These are phyloP conservation scores for Lophiotrema nucula DNA, from an alignment of 495 filamentous ascomycete species.

Conservation along the genomic window DNA sequence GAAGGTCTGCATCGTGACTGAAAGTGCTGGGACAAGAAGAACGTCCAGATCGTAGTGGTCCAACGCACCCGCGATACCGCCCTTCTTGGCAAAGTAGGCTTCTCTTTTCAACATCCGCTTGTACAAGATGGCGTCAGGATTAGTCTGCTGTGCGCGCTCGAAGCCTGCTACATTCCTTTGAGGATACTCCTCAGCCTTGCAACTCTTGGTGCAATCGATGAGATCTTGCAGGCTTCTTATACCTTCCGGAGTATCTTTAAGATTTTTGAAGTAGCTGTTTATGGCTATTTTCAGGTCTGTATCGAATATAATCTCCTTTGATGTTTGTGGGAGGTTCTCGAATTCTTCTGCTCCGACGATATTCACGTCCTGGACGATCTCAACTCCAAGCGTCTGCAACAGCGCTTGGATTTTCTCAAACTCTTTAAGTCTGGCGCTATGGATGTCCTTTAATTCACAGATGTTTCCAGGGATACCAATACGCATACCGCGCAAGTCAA, in stretches of 20 bases:
- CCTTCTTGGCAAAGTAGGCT: neutral
- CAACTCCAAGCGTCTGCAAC: slow-evolving; percentile 50
- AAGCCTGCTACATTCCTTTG: slow-evolving; percentile 37
- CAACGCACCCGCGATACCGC: neutral
- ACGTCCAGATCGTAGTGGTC: neutral
- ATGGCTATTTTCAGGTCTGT: slow-evolving; percentile 36
- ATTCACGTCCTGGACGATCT: slow-evolving; percentile 50
- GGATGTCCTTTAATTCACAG: too few species aligned
- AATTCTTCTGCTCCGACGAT: slow-evolving; percentile 45
- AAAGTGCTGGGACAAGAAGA: neutral
- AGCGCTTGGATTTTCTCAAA: too few species aligned
- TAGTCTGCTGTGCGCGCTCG: neutral
- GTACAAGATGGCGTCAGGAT: neutral
- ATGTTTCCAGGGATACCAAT: too few species aligned
- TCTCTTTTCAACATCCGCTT: neutral
- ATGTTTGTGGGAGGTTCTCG: slow-evolving; percentile 20
- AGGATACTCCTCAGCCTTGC: slow-evolving; percentile 49
- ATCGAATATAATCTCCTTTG: slow-evolving; percentile 16
- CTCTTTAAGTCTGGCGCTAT: too few species aligned
- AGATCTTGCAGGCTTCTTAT: slow-evolving; percentile 43
- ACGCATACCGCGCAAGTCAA: too few species aligned
- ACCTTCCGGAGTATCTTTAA: slow-evolving; percentile 42
- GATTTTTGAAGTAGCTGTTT: slow-evolving; percentile 36
- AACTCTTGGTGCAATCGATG: slow-evolving; percentile 45
- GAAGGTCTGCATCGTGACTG: neutral